phyloP scores from a whole-genome alignment of 2,329 filamentous ascomycete genomes.

The Neopestalotiopsis sp. region DNA sequence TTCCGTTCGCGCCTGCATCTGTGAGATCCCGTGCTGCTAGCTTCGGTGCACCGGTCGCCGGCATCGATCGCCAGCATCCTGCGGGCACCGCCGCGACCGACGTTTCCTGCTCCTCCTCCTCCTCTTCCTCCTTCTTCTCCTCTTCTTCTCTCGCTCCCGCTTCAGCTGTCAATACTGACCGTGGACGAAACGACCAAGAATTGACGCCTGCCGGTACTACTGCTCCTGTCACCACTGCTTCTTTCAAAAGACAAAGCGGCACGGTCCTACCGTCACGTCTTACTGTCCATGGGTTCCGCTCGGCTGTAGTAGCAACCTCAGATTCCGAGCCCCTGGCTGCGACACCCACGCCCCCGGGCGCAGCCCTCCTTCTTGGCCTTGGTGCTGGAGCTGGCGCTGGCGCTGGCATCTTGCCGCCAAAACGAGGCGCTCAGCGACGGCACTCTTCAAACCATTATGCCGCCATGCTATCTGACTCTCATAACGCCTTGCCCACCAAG shows the following conservation, averaged over 20 bases:
- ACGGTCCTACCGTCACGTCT: neutral
- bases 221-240: neutral
- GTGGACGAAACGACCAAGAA: neutral
- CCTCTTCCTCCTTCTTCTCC: neutral
- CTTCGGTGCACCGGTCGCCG: neutral
- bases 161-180: neutral
- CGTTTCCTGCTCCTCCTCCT: neutral
- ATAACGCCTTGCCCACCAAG: neutral
- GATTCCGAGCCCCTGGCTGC: neutral
- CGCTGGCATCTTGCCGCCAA: conserved; percentile 6
- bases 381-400: conserved; percentile 11
- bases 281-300: neutral
- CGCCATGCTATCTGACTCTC: conserved; percentile 26
- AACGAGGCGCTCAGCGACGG: neutral
- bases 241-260: neutral
- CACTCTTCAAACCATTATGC: conserved; percentile 24
- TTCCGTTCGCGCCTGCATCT: neutral
- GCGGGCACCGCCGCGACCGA: neutral
- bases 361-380: neutral
- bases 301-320: neutral
- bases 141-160: neutral
- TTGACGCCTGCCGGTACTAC: neutral
- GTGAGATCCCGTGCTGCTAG: neutral
- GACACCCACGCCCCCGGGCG: neutral
- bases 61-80: neutral